These are phyloP conservation scores for Exophiala xenobiotica DNA, from an alignment of 2,329 filamentous ascomycete species.

Conservation along the genomic window DNA sequence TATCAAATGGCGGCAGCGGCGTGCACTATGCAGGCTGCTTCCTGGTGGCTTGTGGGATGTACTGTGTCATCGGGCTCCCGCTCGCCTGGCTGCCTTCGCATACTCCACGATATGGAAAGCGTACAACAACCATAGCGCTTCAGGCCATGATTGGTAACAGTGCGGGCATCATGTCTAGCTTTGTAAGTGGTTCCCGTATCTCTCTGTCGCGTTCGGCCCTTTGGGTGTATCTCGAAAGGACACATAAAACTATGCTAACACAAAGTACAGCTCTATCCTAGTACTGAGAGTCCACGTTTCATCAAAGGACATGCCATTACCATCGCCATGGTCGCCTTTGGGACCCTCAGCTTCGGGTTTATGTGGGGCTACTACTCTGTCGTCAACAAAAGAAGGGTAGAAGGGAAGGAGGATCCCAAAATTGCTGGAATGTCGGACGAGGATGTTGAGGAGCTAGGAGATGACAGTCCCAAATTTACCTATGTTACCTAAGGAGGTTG, in stretches of 20 bases:
- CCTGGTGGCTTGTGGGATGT: conserved; percentile 69
- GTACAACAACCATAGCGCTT: neutral
- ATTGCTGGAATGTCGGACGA: conserved; percentile 40
- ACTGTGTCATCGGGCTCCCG: conserved; percentile 57
- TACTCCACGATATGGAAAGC: conserved; percentile 69
- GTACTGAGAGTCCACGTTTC: conserved; percentile 54
- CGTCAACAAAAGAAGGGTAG: conserved; percentile 43
- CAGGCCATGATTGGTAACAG: conserved; percentile 9
- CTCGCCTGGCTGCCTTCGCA: conserved; percentile 62
- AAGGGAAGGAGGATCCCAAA: conserved; percentile 41
- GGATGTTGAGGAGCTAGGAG: conserved; percentile 43
- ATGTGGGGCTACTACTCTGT: conserved; percentile 55
- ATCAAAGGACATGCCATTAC: conserved; percentile 62
- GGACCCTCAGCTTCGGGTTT: conserved; percentile 52
- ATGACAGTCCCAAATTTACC: conserved; percentile 37
- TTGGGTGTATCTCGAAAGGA: too few relatives aligned
- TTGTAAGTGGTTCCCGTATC: neutral
- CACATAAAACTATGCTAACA: neutral
- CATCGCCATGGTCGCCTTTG: conserved; percentile 56
- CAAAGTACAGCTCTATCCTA: conserved; percentile 36
- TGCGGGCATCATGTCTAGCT: conserved; percentile 6
- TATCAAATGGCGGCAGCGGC: conserved; percentile 58
- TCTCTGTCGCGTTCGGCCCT: too few relatives aligned
- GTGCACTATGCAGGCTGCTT: conserved; percentile 75
- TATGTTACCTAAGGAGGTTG: neutral